Evolutionary conservation across 2,329 filamentous ascomycete species (phyloP).

Genomic region (Fusarium floridanum): DNA sequence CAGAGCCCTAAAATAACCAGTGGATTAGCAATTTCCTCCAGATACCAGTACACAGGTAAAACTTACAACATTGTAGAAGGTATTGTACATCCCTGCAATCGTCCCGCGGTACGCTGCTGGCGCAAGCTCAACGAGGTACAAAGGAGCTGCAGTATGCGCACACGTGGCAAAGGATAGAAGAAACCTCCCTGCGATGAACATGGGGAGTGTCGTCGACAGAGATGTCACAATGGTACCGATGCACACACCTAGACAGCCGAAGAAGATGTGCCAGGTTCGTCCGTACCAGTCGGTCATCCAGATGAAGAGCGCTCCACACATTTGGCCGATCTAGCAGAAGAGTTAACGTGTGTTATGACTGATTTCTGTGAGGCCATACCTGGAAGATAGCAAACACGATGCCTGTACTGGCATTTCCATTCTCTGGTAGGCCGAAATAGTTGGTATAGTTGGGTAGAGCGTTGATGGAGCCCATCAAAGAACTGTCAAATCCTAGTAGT

Average conservation of each 20-base stretch:
- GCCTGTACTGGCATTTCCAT: constrained; percentile 56
- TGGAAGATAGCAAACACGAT: constrained; percentile 60
- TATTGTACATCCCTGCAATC: constrained; percentile 66
- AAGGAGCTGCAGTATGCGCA: constrained; percentile 67
- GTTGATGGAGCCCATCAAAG: constrained; percentile 60
- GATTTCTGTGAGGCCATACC: neutral
- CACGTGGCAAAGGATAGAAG: constrained; percentile 67
- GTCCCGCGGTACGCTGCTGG: constrained; percentile 71
- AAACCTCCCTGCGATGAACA: constrained; percentile 66
- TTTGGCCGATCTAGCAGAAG: constrained; percentile 53
- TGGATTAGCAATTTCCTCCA: neutral
- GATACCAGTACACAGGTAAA: neutral
- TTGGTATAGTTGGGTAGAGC: constrained; percentile 56
- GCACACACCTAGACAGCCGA: constrained; percentile 63
- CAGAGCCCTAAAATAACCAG: constrained; percentile 41
- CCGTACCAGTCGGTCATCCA: constrained; percentile 61
- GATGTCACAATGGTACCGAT: constrained; percentile 64
- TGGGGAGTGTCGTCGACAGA: constrained; percentile 56
- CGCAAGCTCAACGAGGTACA: constrained; percentile 71
- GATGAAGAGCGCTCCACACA: constrained; percentile 57
- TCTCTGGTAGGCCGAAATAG: constrained; percentile 54
- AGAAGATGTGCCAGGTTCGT: constrained; percentile 58
- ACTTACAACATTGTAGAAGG: constrained; percentile 54
- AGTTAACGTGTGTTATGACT: neutral
- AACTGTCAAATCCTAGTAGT: constrained; percentile 55